A percentile compares a stretch with the other conserved stretches of the same genome.
These are phyloP conservation scores for Fusarium mexicanum DNA, from an alignment of 2,329 filamentous ascomycete species.

Conservation along the genomic window DNA sequence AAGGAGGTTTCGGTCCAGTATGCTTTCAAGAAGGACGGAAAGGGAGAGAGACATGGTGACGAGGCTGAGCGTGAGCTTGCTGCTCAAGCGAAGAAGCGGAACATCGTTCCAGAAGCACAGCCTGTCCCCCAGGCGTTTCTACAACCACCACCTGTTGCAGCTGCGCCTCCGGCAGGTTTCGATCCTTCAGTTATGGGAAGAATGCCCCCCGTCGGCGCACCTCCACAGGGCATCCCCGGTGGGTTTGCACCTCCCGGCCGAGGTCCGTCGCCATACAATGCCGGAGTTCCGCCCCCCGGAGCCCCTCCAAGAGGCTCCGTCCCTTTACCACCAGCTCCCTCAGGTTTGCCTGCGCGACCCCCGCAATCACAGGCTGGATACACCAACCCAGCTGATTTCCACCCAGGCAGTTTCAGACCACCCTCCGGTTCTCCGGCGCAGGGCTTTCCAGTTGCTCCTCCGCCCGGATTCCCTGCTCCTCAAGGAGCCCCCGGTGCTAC, in stretches of 20 bases:
- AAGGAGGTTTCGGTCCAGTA: slow-evolving; percentile 97
- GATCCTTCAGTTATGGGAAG: slow-evolving; percentile 47
- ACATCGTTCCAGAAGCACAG: slow-evolving; percentile 84
- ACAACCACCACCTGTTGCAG: slow-evolving; percentile 42
- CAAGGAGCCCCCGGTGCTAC: slow-evolving; percentile 47
- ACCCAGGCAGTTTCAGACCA: slow-evolving; percentile 55
- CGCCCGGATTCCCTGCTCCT: slow-evolving; percentile 53
- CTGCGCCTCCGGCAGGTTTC: slow-evolving; percentile 47
- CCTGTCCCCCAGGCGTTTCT: slow-evolving; percentile 80
- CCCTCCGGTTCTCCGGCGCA: slow-evolving; percentile 50
- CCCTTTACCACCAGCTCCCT: slow-evolving; percentile 60
- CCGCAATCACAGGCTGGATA: slow-evolving; percentile 58
- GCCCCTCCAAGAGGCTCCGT: slow-evolving; percentile 44
- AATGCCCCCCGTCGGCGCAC: slow-evolving; percentile 42
- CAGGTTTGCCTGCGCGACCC: slow-evolving; percentile 61
- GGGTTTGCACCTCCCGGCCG: slow-evolving; percentile 52
- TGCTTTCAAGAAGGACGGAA: slow-evolving; percentile 99
- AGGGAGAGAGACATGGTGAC: slow-evolving; percentile 95
- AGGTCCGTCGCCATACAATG: slow-evolving; percentile 49
- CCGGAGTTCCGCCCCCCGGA: slow-evolving; percentile 40
- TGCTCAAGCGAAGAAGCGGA: slow-evolving; percentile 91
- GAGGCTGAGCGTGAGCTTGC: slow-evolving; percentile 92
- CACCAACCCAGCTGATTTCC: slow-evolving; percentile 60
- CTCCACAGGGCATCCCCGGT: slow-evolving; percentile 50
- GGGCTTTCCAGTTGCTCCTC: slow-evolving; percentile 53